Conservation (phyloP, 106 monocot genomes). For the Platanthera zijinensis region DNA sequence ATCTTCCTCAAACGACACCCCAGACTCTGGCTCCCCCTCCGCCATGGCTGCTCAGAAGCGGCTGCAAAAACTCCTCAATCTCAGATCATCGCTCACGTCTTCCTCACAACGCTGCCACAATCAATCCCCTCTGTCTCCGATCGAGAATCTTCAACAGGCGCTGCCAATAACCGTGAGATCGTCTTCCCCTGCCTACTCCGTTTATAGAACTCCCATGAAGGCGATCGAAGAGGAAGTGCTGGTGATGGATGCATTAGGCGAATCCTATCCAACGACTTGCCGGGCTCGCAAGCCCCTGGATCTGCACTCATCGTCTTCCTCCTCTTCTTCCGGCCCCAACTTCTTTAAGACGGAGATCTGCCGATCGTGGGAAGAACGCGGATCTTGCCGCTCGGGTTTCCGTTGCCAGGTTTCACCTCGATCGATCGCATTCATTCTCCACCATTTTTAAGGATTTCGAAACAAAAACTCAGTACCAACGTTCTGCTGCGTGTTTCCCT, state of each 20-base stretch:
- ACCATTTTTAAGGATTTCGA: not conserved
- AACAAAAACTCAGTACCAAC: not conserved
- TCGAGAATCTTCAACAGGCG: not conserved
- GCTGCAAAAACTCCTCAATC: constrained; percentile 2
- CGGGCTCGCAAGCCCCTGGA: not conserved
- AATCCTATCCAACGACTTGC: not conserved
- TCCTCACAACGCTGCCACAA: not conserved
- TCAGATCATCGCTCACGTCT: not conserved
- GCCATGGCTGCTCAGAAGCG: constrained; percentile 1
- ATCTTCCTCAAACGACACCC: constrained; percentile 3
- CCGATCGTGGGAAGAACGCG: constrained; percentile 6
- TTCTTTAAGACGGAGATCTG: constrained; percentile 10
- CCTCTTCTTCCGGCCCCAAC: not conserved
- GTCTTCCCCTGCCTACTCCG: not conserved
- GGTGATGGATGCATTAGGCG: not conserved
- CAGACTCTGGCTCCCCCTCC: not conserved
- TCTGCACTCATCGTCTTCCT: not conserved
- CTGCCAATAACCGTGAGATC: not conserved
- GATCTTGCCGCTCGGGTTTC: constrained; percentile 8
- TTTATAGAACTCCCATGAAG: constrained; percentile 1
- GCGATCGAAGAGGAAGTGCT: constrained; percentile 5
- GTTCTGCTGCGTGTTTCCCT: not conserved
- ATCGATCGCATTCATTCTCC: not conserved
- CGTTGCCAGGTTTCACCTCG: constrained; percentile 6
- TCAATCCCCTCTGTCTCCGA: not conserved